Percentiles rank a stretch among this genome's conserved stretches.
phyloP scores from a whole-genome alignment of 129 eudicot genomes.

The Artemisia tridentata region DNA sequence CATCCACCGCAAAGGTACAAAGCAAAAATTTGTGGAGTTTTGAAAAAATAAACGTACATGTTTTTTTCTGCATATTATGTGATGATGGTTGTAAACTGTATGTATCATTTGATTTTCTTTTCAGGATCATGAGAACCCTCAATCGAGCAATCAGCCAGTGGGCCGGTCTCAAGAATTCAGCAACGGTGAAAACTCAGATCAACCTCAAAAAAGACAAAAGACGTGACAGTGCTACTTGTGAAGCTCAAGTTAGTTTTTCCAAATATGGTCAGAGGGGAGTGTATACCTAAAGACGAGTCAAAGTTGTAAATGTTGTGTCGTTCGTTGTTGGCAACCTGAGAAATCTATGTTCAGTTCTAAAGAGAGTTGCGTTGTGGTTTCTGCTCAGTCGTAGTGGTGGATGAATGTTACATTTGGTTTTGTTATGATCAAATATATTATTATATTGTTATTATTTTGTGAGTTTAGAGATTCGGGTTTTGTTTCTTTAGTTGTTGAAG shows the following conservation, averaged over 20 bases:
- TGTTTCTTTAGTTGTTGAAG: slow-evolving; percentile 19
- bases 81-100: not conserved
- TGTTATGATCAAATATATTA: slow-evolving; percentile 24
- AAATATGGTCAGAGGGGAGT: slow-evolving; percentile 8
- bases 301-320: slow-evolving; percentile 41
- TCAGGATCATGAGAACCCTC: slow-evolving; percentile 55
- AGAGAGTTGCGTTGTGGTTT: slow-evolving; percentile 26
- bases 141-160: slow-evolving; percentile 39
- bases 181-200: slow-evolving; percentile 54
- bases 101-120: slow-evolving; percentile 4
- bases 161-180: slow-evolving; percentile 43
- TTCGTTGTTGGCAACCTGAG: slow-evolving; percentile 26
- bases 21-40: not conserved
- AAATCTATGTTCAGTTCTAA: slow-evolving; percentile 18
- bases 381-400: slow-evolving; percentile 22
- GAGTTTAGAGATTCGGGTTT: slow-evolving; percentile 23
- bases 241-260: not conserved
- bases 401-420: slow-evolving; percentile 13
- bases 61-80: not conserved
- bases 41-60: not conserved
- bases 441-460: slow-evolving; percentile 21
- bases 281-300: slow-evolving; percentile 2
- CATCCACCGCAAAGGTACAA: slow-evolving; percentile 47
- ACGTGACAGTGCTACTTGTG: slow-evolving; percentile 28
- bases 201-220: slow-evolving; percentile 56